Evolutionary conservation across 495 filamentous ascomycete genomes (phyloP).

Genomic region (Glutinoglossum americanum): DNA sequence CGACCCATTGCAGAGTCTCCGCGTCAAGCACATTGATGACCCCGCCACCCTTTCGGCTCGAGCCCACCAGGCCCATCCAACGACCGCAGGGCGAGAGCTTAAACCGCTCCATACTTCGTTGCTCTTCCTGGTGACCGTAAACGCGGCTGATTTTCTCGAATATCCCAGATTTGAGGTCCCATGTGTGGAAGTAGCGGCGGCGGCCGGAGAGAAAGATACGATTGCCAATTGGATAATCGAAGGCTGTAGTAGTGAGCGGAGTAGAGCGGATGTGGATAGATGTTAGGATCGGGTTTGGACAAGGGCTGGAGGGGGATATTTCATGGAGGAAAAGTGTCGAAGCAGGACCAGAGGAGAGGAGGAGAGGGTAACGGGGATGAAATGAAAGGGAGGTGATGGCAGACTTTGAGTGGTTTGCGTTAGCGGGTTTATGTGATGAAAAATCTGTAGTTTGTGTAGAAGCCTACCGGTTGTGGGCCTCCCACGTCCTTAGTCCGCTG

Average conservation of each 20-base stretch:
- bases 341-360: constrained; percentile 71
- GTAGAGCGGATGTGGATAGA: constrained; percentile 70
- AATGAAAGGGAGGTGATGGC: constrained; percentile 67
- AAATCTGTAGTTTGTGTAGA: not conserved
- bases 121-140: constrained; percentile 63
- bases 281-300: constrained; percentile 67
- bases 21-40: constrained; percentile 69
- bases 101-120: constrained; percentile 78
- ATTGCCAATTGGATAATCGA: constrained; percentile 36
- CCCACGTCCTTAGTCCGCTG: constrained; percentile 45
- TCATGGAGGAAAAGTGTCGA: constrained; percentile 77
- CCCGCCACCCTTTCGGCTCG: constrained; percentile 57
- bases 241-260: constrained; percentile 57
- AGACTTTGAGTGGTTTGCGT: constrained; percentile 35
- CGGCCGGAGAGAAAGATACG: constrained; percentile 70
- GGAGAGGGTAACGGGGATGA: constrained; percentile 69
- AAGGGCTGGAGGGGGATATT: constrained; percentile 48
- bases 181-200: constrained; percentile 80
- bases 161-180: constrained; percentile 62
- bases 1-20: constrained; percentile 69
- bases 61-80: constrained; percentile 61
- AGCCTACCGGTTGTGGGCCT: constrained; percentile 32
- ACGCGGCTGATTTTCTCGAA: constrained; percentile 60
- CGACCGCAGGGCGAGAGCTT: constrained; percentile 66
- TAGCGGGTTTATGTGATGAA: not conserved